These are phyloP conservation scores for Candida anutae DNA, from an alignment of 1,139 yeast species.

Conservation along the genomic window DNA sequence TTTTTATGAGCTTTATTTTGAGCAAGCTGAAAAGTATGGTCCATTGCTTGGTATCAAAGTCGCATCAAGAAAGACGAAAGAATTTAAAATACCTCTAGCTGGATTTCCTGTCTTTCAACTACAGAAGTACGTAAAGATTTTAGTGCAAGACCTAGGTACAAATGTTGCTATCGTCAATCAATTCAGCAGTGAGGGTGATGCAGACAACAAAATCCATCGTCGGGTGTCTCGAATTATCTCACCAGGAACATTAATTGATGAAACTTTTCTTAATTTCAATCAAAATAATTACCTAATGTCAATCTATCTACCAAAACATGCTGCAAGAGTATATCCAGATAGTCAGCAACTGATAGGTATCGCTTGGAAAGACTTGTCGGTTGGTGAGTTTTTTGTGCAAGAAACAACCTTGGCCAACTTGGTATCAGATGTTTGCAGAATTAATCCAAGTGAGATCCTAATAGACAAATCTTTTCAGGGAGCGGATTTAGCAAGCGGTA, in stretches of 20 bases:
- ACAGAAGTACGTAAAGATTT: slow-evolving; percentile 61
- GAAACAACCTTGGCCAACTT: slow-evolving; percentile 50
- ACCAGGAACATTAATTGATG: slow-evolving; percentile 91
- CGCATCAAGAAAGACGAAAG: slow-evolving; percentile 32
- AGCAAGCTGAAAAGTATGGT: slow-evolving; percentile 74
- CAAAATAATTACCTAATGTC: slow-evolving; percentile 66
- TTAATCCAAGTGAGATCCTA: slow-evolving; percentile 62
- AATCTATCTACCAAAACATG: slow-evolving; percentile 48
- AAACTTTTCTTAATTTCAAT: slow-evolving; percentile 67
- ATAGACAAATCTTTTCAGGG: slow-evolving; percentile 30
- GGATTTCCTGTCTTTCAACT: slow-evolving; percentile 78
- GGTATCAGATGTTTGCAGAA: slow-evolving; percentile 53
- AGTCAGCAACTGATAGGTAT: slow-evolving; percentile 53
- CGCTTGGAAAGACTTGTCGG: slow-evolving; percentile 84
- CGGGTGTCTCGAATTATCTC: slow-evolving; percentile 75
- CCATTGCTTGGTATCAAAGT: slow-evolving; percentile 57
- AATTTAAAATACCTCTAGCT: slow-evolving; percentile 66
- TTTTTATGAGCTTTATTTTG: slow-evolving; percentile 83
- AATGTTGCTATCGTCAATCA: slow-evolving; percentile 84
- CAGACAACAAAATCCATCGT: slow-evolving; percentile 44
- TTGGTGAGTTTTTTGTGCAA: slow-evolving; percentile 70
- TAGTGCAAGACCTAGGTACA: slow-evolving; percentile 61
- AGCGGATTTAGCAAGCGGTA: slow-evolving; percentile 30
- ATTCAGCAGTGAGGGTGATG: slow-evolving; percentile 17
- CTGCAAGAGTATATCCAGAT: slow-evolving; percentile 36